phyloP scores from a whole-genome alignment of 345 rosid species.

The Schrenkiella parvula region DNA sequence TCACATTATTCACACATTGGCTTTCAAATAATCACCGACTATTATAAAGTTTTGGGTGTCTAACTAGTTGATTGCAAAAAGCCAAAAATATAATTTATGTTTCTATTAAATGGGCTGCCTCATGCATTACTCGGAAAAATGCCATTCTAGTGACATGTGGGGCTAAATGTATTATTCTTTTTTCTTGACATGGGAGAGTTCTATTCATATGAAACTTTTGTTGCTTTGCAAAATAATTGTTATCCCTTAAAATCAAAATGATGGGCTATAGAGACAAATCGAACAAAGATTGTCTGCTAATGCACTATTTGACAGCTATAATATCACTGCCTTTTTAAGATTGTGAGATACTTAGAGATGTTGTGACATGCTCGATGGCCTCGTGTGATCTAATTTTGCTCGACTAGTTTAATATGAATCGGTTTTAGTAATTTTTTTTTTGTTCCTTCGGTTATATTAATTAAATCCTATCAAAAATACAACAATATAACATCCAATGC shows the following conservation, averaged over 20 bases:
- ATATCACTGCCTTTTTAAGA: not conserved
- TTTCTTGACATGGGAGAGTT: conserved; percentile 18
- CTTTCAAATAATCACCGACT: conserved; percentile 20
- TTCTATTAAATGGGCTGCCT: not conserved
- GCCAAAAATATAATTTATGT: not conserved
- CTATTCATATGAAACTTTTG: not conserved
- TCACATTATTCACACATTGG: conserved; percentile 27
- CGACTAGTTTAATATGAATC: not conserved
- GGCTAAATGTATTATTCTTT: conserved; percentile 19
- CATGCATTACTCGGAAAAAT: conserved; percentile 22
- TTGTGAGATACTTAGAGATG: not conserved
- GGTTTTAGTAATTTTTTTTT: not conserved
- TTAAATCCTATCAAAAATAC: not conserved
- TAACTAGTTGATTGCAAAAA: conserved; percentile 11
- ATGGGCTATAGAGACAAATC: conserved; percentile 24
- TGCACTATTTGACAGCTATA: not conserved
- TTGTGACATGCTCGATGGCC: conserved; percentile 12
- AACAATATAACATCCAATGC: not conserved
- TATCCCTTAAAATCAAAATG: not conserved
- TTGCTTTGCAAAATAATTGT: conserved; percentile 26
- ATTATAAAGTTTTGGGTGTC: not conserved
- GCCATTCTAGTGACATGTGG: conserved; percentile 15
- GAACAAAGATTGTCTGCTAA: conserved; percentile 13
- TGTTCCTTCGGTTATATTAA: not conserved
- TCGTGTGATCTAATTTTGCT: not conserved